phyloP scores from a whole-genome alignment of 1,284 basidiomycete species.

The Hypsizygus ulmarius region DNA sequence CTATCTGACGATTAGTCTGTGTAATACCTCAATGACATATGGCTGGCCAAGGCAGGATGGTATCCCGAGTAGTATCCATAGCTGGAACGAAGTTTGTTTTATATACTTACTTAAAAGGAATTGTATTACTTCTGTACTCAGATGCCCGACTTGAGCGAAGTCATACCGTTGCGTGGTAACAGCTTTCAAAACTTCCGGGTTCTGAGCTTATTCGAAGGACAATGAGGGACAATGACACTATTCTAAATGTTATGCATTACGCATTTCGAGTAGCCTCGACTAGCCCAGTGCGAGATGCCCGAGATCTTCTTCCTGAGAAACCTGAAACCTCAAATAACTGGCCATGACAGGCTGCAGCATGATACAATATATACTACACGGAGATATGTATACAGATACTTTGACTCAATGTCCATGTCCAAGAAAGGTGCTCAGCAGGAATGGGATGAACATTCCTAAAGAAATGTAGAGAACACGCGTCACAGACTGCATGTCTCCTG shows the following conservation, averaged over 20 bases:
- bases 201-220: not conserved
- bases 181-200: not conserved
- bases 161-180: not conserved
- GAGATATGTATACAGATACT: not conserved
- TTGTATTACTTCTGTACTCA: too few relatives aligned
- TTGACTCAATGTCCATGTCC: constrained; percentile 37
- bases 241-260: too few relatives aligned
- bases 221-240: too few relatives aligned
- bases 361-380: too few relatives aligned
- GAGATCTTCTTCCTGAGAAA: too few relatives aligned
- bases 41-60: not conserved
- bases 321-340: too few relatives aligned
- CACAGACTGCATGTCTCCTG: constrained; percentile 45
- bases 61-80: not conserved
- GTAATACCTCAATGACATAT: not conserved
- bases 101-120: too few relatives aligned
- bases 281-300: too few relatives aligned
- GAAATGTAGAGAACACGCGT: constrained; percentile 55
- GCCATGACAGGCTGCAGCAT: too few relatives aligned
- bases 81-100: too few relatives aligned
- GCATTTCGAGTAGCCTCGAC: too few relatives aligned
- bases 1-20: not conserved
- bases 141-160: not conserved
- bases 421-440: constrained; percentile 32
- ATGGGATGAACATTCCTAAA: constrained; percentile 71